Base-by-base conservation (phyloP, 2,329 filamentous ascomycete genomes). In the Ambrosiella cleistominuta region DNA sequence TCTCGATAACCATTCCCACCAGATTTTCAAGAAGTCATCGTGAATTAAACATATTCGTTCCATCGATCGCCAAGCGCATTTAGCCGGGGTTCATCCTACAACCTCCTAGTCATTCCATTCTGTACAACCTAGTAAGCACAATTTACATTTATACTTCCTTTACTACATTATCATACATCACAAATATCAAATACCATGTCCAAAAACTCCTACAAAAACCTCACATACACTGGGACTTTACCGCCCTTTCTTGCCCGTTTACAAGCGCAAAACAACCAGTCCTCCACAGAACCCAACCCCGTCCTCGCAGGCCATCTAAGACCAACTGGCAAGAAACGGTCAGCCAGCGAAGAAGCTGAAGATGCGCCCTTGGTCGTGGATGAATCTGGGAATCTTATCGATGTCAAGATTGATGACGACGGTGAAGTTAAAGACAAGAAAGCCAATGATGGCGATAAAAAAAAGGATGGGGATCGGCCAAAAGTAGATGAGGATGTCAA, bases 281-380 rank as follows among this genome's bases (percentile, higher is more conserved):
- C 74, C 66, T 12, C 58, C 17, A 19, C 49, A 2, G 66, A 73
- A 68, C 71, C 79, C 64, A 75, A 80, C 58, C 74, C 76, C 3
- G 70, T 78, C 47, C 70, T 79, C 42, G 72, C 76, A 1, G 71
- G 70, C 5, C 72, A 71, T 15, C 70, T 76, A 1, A 71, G 78
- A n/a, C 71, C 74, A 54, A 69, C 65, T 60, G 77, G 74, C 70
- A 53, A 45, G 3, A 77, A 72, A 69, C 75, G 75, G 40, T 79
- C 78, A 13, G 79, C 72, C 60, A 81, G 83, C 63, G 82, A 83
- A 45, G 81, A 88, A 61, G 85, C 84, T 11, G 86, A 91, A 63
- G 86, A 91, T 67, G 83, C 76, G 54, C 87, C 87, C 0, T 75
- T 88, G 0, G 81, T 88, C 56, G 80, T 93, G 3, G 79, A 91